These are phyloP conservation scores for Penicillium coprophilum DNA, from an alignment of 495 filamentous ascomycete species.

Conservation along the genomic window DNA sequence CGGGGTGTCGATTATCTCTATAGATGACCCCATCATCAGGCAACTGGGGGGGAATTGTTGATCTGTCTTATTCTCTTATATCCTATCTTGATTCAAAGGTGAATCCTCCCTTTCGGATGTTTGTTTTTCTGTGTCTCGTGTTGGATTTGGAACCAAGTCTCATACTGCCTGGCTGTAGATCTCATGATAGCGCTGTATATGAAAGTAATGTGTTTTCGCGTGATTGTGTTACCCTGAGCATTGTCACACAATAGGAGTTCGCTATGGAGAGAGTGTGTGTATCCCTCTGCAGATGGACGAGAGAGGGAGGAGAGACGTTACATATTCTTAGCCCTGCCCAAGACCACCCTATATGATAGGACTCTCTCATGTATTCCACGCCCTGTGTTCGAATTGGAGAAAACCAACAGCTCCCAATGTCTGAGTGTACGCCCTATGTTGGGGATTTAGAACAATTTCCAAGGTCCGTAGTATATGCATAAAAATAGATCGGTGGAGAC, in stretches of 20 bases:
- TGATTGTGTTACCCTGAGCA: neutral
- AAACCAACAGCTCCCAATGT: neutral
- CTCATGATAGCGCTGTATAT: neutral
- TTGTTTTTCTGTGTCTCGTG: neutral
- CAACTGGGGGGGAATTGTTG: slow-evolving; percentile 31
- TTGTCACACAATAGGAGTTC: no score
- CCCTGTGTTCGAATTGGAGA: neutral
- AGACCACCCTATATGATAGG: neutral
- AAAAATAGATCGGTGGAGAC: slow-evolving; percentile 6
- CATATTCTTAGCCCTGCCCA: no score
- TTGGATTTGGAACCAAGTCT: neutral
- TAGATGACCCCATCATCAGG: slow-evolving; percentile 47
- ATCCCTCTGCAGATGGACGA: no score
- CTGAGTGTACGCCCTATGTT: neutral
- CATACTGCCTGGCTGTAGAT: neutral
- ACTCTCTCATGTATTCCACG: neutral
- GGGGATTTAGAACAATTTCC: neutral
- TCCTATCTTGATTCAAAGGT: neutral
- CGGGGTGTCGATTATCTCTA: slow-evolving; percentile 53
- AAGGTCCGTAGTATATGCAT: neutral
- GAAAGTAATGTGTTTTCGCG: neutral
- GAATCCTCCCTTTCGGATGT: neutral
- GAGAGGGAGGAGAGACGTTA: no score
- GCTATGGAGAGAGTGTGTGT: no score
- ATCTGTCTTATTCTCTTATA: neutral